Conservation (phyloP, 1,284 basidiomycete genomes). For the Ganoderma leucocontextum region DNA sequence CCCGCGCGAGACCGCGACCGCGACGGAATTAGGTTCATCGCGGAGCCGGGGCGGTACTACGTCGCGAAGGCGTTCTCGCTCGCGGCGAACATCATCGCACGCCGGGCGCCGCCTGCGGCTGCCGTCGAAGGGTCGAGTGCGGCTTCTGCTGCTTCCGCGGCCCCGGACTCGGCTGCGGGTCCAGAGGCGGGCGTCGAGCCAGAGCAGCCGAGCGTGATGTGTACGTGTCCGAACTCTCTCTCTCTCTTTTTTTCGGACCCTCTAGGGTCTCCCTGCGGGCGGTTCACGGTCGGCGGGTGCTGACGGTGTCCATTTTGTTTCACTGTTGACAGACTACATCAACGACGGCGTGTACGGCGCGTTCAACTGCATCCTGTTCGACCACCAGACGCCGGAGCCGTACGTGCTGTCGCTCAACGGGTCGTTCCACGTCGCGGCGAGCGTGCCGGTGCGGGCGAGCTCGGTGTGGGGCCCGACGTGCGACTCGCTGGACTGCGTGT, state of each 20-base stretch:
- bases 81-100: constrained; percentile 94
- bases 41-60: constrained; percentile 96
- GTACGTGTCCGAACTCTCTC: constrained; percentile 63
- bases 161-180: not conserved
- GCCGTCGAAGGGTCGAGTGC: constrained; percentile 17
- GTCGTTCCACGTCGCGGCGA: constrained; percentile 54
- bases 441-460: constrained; percentile 55
- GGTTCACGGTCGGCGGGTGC: not conserved
- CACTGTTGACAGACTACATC: constrained; percentile 81
- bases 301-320: not conserved
- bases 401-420: constrained; percentile 62
- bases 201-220: constrained; percentile 80
- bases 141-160: not conserved
- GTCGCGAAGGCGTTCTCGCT: constrained; percentile 94
- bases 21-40: constrained; percentile 83
- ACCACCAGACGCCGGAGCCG: constrained; percentile 79
- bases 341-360: constrained; percentile 98
- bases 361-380: constrained; percentile 92
- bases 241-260: constrained; percentile 12
- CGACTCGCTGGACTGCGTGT: constrained; percentile 81
- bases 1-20: constrained; percentile 81
- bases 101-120: constrained; percentile 65
- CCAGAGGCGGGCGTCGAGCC: constrained; percentile 40
- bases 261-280: not conserved
- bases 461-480: constrained; percentile 80